Conservation (phyloP, 2,329 filamentous ascomycete genomes). For the Leptographium flavum region DNA sequence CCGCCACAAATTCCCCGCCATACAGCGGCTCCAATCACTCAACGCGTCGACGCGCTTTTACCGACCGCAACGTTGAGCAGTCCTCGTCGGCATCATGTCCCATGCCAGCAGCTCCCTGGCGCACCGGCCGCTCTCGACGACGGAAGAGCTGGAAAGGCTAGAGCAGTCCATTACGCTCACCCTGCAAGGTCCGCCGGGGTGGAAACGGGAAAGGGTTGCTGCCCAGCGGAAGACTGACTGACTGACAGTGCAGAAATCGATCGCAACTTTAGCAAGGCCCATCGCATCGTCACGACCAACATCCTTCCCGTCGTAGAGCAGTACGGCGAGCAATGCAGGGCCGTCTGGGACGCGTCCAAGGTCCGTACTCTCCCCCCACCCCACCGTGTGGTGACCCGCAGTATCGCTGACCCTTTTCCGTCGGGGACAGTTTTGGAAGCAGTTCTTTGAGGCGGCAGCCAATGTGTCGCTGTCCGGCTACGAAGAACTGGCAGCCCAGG, state of each 20-base stretch:
- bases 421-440: constrained; percentile 85
- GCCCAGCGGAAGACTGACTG: not conserved
- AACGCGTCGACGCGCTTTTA: not conserved
- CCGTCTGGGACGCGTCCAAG: constrained; percentile 96
- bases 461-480: constrained; percentile 95
- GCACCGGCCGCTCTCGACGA: constrained; percentile 55
- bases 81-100: too few relatives aligned
- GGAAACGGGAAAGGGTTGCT: not conserved
- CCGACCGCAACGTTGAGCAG: not conserved
- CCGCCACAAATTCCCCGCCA: not conserved
- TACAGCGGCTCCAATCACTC: not conserved
- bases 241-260: constrained; percentile 61
- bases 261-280: constrained; percentile 92
- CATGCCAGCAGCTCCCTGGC: constrained; percentile 28
- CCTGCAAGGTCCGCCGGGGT: constrained; percentile 53
- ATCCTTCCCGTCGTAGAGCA: constrained; percentile 90
- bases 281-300: constrained; percentile 86
- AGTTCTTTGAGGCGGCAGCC: constrained; percentile 97
- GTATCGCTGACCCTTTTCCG: not conserved
- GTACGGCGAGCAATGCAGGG: constrained; percentile 83
- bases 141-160: constrained; percentile 87
- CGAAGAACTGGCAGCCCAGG: constrained; percentile 58
- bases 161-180: constrained; percentile 96
- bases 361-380: too few relatives aligned
- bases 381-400: too few relatives aligned